phyloP scores from a whole-genome alignment of 345 rosid genomes.

The Pseudoturritis turrita region DNA sequence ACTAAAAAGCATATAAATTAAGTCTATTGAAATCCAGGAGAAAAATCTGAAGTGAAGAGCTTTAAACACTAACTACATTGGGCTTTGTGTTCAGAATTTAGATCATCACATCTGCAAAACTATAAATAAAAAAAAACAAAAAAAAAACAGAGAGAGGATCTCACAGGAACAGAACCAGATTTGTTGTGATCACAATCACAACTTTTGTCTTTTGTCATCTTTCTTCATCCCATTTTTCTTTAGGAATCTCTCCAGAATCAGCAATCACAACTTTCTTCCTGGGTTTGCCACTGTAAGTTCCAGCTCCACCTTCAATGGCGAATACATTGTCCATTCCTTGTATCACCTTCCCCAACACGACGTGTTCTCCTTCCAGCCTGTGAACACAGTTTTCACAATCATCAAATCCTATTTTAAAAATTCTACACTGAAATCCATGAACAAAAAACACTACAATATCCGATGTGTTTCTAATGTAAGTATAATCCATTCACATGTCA shows the following conservation, averaged over 20 bases:
- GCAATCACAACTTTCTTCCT: constrained; percentile 82
- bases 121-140: background rate
- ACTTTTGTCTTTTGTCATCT: constrained; percentile 29
- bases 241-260: constrained; percentile 83
- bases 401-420: background rate
- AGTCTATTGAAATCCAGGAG: background rate
- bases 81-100: background rate
- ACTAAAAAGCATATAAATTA: constrained; percentile 2
- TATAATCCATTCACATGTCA: no score
- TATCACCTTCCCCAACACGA: constrained; percentile 85
- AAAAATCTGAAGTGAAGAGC: background rate
- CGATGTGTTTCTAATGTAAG: no score
- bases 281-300: constrained; percentile 92
- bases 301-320: constrained; percentile 94
- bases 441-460: background rate
- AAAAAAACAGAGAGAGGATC: background rate
- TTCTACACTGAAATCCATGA: background rate
- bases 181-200: background rate
- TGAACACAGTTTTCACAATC: background rate
- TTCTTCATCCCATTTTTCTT: constrained; percentile 86
- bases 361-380: constrained; percentile 98
- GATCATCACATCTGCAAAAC: constrained; percentile 18
- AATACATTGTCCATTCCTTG: constrained; percentile 93
- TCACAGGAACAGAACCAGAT: constrained; percentile 17
- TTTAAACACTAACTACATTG: constrained; percentile 25